These are phyloP conservation scores for Chrysanthemum lavandulifolium DNA, from an alignment of 129 eudicot species.

Conservation along the genomic window DNA sequence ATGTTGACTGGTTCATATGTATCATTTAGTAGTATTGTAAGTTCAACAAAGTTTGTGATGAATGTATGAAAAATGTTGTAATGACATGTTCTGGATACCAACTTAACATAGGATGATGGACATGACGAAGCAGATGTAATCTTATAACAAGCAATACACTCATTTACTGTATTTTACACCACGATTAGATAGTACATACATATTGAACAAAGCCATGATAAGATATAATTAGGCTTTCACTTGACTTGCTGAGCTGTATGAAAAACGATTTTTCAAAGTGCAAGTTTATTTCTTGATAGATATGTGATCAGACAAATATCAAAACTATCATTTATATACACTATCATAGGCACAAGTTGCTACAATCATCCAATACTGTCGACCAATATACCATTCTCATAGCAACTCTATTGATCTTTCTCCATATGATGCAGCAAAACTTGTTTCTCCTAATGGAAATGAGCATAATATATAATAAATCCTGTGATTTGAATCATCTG, in stretches of 20 bases:
- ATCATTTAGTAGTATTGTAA: too few relatives aligned
- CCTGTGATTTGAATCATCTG: not conserved
- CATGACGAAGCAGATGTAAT: not conserved
- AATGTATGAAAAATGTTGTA: too few relatives aligned
- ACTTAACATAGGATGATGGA: not conserved
- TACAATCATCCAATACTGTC: slow-evolving; percentile 5
- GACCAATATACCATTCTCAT: slow-evolving; percentile 6
- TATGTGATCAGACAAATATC: not conserved
- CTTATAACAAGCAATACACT: too few relatives aligned
- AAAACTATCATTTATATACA: not conserved
- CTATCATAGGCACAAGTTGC: slow-evolving; percentile 4
- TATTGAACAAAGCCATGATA: not conserved
- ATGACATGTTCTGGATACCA: not conserved
- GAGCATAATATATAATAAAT: not conserved
- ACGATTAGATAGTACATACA: not conserved
- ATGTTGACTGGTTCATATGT: too few relatives aligned
- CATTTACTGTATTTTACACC: not conserved
- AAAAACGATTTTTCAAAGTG: not conserved
- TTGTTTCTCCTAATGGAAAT: slow-evolving; percentile 5
- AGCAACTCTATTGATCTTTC: not conserved
- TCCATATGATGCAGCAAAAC: not conserved
- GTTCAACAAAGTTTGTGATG: too few relatives aligned
- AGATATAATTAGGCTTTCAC: not conserved
- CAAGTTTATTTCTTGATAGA: not conserved
- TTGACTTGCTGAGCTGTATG: slow-evolving; percentile 3